Conservation (phyloP, 1,284 basidiomycete species). For the Leccinum huronense region DNA sequence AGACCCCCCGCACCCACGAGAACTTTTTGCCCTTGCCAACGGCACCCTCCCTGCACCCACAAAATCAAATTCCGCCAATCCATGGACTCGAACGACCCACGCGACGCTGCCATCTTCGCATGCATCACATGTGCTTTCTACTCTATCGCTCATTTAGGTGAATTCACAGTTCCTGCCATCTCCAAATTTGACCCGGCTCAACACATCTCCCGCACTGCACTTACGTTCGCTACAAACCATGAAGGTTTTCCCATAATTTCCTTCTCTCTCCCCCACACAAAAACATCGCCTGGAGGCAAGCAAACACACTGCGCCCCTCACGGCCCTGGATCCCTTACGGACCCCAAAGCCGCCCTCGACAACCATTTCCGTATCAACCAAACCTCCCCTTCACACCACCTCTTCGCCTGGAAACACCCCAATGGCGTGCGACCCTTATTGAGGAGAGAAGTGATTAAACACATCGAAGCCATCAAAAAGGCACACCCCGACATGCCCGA, state of each 20-base stretch:
- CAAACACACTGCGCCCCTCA: neutral
- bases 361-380: neutral
- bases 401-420: conserved; percentile 6
- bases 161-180: conserved; percentile 7
- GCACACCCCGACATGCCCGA: neutral
- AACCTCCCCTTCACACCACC: neutral
- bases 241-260: neutral
- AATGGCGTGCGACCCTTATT: neutral
- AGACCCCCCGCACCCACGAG: neutral
- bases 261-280: neutral
- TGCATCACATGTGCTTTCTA: neutral
- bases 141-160: neutral
- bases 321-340: accelerated
- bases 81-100: conserved; percentile 27
- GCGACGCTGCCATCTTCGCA: conserved; percentile 7
- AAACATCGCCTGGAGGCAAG: neutral
- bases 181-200: neutral
- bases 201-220: neutral
- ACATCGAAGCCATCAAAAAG: neutral
- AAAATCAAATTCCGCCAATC: neutral
- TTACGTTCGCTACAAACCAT: neutral
- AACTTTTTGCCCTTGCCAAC: neutral
- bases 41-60: neutral
- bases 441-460: neutral
- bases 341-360: neutral